Percentiles rank a stretch among this genome's conserved stretches.
Evolutionary conservation across 2,329 filamentous ascomycete genomes (phyloP).

Genomic region (Neonectria ditissima): DNA sequence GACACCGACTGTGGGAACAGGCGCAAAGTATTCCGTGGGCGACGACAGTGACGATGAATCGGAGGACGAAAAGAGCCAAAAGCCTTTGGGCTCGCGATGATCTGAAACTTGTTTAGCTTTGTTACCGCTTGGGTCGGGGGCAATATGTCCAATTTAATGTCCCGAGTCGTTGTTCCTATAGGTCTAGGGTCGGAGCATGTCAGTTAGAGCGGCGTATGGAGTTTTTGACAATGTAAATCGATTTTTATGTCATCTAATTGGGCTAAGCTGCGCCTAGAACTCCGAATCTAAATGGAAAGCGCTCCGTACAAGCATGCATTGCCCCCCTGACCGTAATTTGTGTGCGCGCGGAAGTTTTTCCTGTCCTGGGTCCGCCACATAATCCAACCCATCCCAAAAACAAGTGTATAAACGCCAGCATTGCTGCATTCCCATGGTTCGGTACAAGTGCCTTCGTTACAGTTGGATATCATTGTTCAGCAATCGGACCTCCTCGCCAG

Average conservation of each 20-base stretch:
- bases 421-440: conserved; percentile 36
- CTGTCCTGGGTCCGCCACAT: conserved; percentile 34
- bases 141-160: conserved; percentile 23
- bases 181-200: conserved; percentile 24
- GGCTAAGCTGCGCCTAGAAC: conserved; percentile 41
- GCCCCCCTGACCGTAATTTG: conserved; percentile 30
- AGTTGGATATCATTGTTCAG: conserved; percentile 89
- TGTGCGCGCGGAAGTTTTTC: conserved; percentile 31
- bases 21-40: conserved; percentile 67
- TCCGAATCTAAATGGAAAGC: conserved; percentile 40
- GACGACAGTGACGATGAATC: conserved; percentile 58
- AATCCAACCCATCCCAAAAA: conserved; percentile 36
- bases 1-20: conserved; percentile 57
- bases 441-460: conserved; percentile 53
- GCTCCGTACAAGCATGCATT: conserved; percentile 37
- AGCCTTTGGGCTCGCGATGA: conserved; percentile 13
- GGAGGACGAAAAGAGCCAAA: conserved; percentile 36
- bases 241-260: conserved; percentile 41
- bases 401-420: conserved; percentile 42
- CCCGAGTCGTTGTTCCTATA: conserved; percentile 7
- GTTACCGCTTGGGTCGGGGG: neutral
- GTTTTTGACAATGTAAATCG: conserved; percentile 35
- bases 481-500: conserved; percentile 91
- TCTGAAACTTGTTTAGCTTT: neutral
- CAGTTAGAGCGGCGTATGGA: conserved; percentile 35